phyloP scores from a whole-genome alignment of 164 flowering plant genomes.

The Euptelea pleiosperma region DNA sequence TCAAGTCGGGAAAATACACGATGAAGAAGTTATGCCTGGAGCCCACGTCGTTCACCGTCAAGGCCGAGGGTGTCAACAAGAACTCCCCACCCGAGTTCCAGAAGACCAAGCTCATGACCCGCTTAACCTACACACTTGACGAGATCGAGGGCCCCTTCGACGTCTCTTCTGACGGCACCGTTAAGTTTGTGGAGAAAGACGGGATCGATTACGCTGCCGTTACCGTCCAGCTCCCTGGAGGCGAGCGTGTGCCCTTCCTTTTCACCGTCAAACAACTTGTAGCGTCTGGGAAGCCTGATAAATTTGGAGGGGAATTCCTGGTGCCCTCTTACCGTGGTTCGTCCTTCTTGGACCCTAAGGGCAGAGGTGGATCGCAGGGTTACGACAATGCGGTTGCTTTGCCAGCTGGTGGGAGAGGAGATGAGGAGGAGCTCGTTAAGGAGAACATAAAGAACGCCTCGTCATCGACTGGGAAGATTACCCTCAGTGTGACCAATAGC shows the following conservation, averaged over 20 bases:
- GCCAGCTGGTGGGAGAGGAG: constrained; percentile 98
- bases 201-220: constrained; percentile 97
- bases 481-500: constrained; percentile 65
- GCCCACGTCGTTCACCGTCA: constrained; percentile 94
- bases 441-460: constrained; percentile 73
- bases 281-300: constrained; percentile 87
- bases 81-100: constrained; percentile 87
- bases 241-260: constrained; percentile 94
- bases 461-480: constrained; percentile 71
- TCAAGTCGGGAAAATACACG: constrained; percentile 85
- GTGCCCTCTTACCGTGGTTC: constrained; percentile 95
- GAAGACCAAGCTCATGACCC: constrained; percentile 98
- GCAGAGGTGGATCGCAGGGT: constrained; percentile 92
- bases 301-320: constrained; percentile 66
- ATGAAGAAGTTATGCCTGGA: constrained; percentile 90
- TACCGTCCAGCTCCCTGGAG: constrained; percentile 95
- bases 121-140: constrained; percentile 92
- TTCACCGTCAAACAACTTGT: constrained; percentile 88
- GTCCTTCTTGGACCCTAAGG: constrained; percentile 98
- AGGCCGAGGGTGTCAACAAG: constrained; percentile 85
- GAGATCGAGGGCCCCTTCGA: constrained; percentile 97
- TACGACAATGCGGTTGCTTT: constrained; percentile 93
- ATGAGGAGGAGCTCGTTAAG: constrained; percentile 87
- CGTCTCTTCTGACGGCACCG: constrained; percentile 68
- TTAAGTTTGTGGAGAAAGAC: constrained; percentile 90